Evolutionary conservation across 1,284 basidiomycete genomes (phyloP), one percentile per base, ranked within the genome.

Genomic region (Boletus semigastroideus): DNA sequence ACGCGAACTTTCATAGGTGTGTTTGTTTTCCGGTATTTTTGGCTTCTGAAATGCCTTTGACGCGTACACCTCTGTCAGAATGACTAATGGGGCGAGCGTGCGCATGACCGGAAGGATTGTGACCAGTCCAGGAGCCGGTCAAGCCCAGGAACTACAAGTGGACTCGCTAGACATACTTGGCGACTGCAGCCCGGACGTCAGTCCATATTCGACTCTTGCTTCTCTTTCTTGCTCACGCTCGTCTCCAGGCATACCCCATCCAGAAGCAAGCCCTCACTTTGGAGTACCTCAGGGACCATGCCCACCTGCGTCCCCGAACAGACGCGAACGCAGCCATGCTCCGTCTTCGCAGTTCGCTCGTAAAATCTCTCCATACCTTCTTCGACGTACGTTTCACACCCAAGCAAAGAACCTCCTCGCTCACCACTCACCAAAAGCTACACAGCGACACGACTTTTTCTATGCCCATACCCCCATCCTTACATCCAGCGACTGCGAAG

Each of bases 401-500:
- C 38, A 12, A 46, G 27, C 39, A 25, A 48, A 40, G 34, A 22
- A 22, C 17, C 14, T 19, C n/a, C 30, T 49, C 49, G 50, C 46
- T 41, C 39, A 11, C 52, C 37, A 19, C 45, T 42, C 44, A 52
- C 49, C 42, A 13, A 46, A 45, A 49, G 17, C 33, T 13, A 30
- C 30, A 40, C 62, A 94, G 88, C 72, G 71, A 20, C 78, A 91
- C 70, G 91, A 86, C 30, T 98, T 97, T 68, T 73, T 78, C 42
- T 84, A 90, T 61, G 78, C 84, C 16, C 87, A 96, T 59, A 89
- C 94, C 0, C 96, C 97, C 1, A 78, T 98, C 40, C 74, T 98
- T 36, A 98, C 96, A 0, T 83, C 85, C 9, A 93, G 86, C 57
- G 97, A 99, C 70, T 96, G 94, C 59, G 96, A 99, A 75, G 97